phyloP scores from a whole-genome alignment of 139 green algal species.

The Coccomyxa sp. region DNA sequence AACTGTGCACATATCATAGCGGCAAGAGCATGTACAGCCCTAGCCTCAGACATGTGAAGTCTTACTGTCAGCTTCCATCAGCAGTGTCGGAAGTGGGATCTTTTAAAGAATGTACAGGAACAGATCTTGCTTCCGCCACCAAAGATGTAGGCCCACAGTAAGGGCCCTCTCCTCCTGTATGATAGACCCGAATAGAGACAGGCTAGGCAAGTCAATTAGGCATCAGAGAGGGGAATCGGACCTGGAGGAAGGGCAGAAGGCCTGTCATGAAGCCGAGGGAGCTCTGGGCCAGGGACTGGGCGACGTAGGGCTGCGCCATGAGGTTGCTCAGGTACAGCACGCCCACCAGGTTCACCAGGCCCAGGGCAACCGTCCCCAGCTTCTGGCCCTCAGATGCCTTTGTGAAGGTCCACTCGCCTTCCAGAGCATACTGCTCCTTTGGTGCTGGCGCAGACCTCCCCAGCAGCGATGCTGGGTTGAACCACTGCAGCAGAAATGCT shows the following conservation, averaged over 20 bases:
- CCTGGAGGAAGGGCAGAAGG: constrained; percentile 54
- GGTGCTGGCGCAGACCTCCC: not conserved
- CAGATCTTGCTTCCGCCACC: too few relatives aligned
- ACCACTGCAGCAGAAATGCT: not conserved
- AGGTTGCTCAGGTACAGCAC: constrained; percentile 60
- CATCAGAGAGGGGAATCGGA: not conserved
- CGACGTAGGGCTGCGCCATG: constrained; percentile 38
- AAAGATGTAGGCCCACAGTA: too few relatives aligned
- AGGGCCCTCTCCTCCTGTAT: too few relatives aligned
- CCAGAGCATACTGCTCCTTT: constrained; percentile 6
- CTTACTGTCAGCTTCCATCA: too few relatives aligned
- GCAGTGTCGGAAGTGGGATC: too few relatives aligned
- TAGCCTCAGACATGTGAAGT: too few relatives aligned
- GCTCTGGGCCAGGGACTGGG: constrained; percentile 30
- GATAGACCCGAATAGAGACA: too few relatives aligned
- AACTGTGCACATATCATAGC: not conserved
- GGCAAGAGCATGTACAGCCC: too few relatives aligned
- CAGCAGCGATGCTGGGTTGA: not conserved
- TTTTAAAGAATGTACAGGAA: too few relatives aligned
- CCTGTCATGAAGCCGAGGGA: constrained; percentile 36
- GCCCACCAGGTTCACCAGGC: constrained; percentile 80
- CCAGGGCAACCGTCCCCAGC: constrained; percentile 49
- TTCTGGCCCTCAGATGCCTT: constrained; percentile 49
- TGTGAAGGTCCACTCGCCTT: constrained; percentile 38
- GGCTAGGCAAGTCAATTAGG: too few relatives aligned